Evolutionary conservation across 345 rosid species (phyloP).

Genomic region (Citrus glauca): DNA sequence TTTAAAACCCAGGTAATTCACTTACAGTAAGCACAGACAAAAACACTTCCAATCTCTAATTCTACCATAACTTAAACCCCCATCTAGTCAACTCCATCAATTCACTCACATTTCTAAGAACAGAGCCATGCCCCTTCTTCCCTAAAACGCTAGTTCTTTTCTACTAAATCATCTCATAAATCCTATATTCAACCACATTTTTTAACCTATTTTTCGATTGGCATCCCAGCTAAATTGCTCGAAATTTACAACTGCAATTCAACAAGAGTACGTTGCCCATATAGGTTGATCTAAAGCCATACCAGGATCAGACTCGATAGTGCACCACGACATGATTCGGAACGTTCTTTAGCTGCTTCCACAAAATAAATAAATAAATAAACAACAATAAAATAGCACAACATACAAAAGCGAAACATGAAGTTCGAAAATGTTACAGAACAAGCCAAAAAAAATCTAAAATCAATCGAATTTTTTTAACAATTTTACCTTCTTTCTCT

Average conservation of each 20-base stretch:
- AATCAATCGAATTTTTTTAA: neutral
- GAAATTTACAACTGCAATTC: neutral
- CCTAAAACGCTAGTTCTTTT: neutral
- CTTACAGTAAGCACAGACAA: neutral
- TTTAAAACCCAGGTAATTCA: neutral
- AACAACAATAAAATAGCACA: too few relatives aligned
- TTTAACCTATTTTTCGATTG: neutral
- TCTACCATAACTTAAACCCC: neutral
- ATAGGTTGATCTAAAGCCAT: constrained; percentile 4
- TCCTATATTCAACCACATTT: neutral
- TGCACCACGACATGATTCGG: constrained; percentile 92
- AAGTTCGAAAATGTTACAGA: too few relatives aligned
- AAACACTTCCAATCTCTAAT: neutral
- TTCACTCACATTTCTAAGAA: too few relatives aligned
- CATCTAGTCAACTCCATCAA: neutral
- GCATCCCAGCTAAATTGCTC: neutral
- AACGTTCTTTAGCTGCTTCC: constrained; percentile 27
- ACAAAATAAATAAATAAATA: too few relatives aligned
- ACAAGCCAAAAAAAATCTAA: neutral
- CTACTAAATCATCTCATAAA: neutral
- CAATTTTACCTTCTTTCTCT: neutral
- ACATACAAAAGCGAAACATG: too few relatives aligned
- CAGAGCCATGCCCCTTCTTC: neutral
- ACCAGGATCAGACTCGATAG: constrained; percentile 99
- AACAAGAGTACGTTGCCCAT: neutral